Percentiles rank a stretch among this genome's conserved stretches.
These are phyloP conservation scores for Pythium scleroteichum DNA, from an alignment of 352 stramenopile species.

Conservation along the genomic window DNA sequence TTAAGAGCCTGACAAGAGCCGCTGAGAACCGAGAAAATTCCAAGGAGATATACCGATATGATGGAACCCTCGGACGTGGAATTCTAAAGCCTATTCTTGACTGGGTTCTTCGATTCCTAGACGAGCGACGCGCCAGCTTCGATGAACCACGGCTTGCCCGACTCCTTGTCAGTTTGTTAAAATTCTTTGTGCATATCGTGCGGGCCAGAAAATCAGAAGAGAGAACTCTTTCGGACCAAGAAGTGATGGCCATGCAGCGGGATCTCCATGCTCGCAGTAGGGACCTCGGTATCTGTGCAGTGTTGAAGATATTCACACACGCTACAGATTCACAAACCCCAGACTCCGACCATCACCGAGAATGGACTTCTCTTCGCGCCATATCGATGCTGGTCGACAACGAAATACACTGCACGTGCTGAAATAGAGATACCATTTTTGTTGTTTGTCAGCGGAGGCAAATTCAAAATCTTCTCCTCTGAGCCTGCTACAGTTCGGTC, in stretches of 20 bases:
- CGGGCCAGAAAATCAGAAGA: neutral
- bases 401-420: constrained; percentile 4
- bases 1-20: neutral
- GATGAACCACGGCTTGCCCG: constrained; percentile 10
- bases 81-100: constrained; percentile 8
- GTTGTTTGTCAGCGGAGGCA: no score
- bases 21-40: constrained; percentile 5
- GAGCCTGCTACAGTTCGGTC: constrained; percentile 16
- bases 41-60: neutral
- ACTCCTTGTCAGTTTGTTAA: constrained; percentile 6
- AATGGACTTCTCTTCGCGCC: neutral
- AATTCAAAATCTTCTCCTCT: neutral
- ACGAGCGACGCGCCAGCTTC: constrained; percentile 12
- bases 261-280: constrained; percentile 3
- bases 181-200: constrained; percentile 1
- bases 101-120: constrained; percentile 11
- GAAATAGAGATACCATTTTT: neutral
- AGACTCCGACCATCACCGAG: neutral
- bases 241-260: neutral
- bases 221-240: neutral
- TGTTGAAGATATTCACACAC: constrained; percentile 8
- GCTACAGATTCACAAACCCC: no score
- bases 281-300: constrained; percentile 12
- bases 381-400: neutral
- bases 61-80: neutral